phyloP scores from a whole-genome alignment of 2,329 filamentous ascomycete genomes.

The Xylaria sp. region DNA sequence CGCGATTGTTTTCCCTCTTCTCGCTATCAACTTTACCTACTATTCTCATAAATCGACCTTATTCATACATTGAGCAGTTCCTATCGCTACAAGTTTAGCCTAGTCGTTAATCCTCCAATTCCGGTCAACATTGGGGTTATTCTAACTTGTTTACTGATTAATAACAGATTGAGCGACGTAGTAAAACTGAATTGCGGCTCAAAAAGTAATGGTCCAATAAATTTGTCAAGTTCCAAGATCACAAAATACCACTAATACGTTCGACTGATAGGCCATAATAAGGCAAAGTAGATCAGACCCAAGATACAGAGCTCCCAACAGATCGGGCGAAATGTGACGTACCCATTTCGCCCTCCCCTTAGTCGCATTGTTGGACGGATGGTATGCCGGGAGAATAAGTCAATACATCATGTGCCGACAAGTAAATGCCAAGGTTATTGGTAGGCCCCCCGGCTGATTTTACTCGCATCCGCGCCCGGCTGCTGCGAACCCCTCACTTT shows the following conservation, averaged over 20 bases:
- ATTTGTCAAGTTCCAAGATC: not conserved
- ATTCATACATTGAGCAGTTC: not conserved
- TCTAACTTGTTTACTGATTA: not conserved
- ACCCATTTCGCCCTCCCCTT: slow-evolving; percentile 8
- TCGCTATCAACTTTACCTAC: not conserved
- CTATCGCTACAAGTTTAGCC: not conserved
- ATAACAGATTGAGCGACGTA: not conserved
- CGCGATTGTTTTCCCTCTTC: not conserved
- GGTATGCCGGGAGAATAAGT: not conserved
- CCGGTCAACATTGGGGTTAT: not conserved
- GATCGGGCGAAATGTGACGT: not conserved
- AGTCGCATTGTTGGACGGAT: slow-evolving; percentile 1
- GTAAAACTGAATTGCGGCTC: slow-evolving; percentile 18
- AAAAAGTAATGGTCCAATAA: slow-evolving; percentile 3
- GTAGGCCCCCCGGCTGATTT: slow-evolving; percentile 21
- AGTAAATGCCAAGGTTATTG: slow-evolving; percentile 4
- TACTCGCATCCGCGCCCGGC: not conserved
- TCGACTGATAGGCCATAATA: not conserved
- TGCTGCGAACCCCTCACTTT: slow-evolving; percentile 30
- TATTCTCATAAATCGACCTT: not conserved
- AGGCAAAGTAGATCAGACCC: not conserved
- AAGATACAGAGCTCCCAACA: not conserved
- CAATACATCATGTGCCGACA: slow-evolving; percentile 24
- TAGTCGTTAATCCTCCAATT: not conserved
- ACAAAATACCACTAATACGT: not conserved